Conservation (phyloP, 495 filamentous ascomycete species). For the Achaetomiella virescens region DNA sequence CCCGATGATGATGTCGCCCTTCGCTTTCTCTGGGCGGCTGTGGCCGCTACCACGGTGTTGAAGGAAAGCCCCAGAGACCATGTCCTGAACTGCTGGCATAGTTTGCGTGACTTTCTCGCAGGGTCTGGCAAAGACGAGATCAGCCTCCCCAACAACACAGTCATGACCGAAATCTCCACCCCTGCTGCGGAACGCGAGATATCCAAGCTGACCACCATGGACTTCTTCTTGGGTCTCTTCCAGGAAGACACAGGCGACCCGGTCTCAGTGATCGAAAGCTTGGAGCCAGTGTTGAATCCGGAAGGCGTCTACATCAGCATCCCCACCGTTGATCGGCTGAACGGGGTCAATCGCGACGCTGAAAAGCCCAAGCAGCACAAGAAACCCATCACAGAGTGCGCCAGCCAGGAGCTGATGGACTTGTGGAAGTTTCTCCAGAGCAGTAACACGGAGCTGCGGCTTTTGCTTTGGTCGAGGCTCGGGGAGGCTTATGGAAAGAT, state of each 20-base stretch:
- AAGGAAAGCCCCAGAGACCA: constrained; percentile 68
- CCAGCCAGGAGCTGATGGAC: constrained; percentile 53
- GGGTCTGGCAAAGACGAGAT: constrained; percentile 43
- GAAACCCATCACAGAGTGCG: constrained; percentile 37
- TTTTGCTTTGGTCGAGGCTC: constrained; percentile 83
- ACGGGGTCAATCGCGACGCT: constrained; percentile 8
- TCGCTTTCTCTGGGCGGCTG: constrained; percentile 79
- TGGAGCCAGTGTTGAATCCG: constrained; percentile 87
- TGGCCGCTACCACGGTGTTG: constrained; percentile 63
- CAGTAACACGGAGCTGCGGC: constrained; percentile 70
- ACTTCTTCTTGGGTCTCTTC: constrained; percentile 89
- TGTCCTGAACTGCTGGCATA: constrained; percentile 72
- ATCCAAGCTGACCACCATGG: constrained; percentile 85
- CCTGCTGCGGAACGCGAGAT: constrained; percentile 81
- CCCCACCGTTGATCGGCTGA: constrained; percentile 5
- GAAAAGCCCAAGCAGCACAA: constrained; percentile 17
- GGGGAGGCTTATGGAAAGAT: constrained; percentile 81
- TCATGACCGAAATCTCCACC: constrained; percentile 83
- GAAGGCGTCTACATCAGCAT: constrained; percentile 45
- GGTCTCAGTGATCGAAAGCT: constrained; percentile 74
- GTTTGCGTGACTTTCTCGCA: constrained; percentile 42
- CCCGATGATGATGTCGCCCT: constrained; percentile 44
- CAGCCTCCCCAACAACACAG: constrained; percentile 71
- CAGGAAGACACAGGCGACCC: constrained; percentile 60
- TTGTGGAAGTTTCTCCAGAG: constrained; percentile 77